Base-by-base conservation (phyloP, 768 basidiomycete genomes). In the Dioszegia crocea region DNA sequence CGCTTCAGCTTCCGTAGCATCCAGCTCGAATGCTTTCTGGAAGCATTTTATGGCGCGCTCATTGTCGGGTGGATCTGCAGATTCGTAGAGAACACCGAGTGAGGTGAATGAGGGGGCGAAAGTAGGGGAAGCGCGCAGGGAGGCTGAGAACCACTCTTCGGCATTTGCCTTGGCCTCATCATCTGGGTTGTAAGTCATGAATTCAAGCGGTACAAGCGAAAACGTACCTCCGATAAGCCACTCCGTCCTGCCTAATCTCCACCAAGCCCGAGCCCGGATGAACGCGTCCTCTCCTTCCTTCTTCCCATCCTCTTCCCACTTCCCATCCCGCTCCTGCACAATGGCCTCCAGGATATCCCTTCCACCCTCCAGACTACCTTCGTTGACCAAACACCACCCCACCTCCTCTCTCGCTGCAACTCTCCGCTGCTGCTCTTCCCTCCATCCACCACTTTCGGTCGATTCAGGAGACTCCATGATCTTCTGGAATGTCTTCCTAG, bases 21-120 rank as follows among this genome's bases (percentile, higher is more conserved):
- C 94, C 4, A 98, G 84, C 75, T 98, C 96, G 67, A 99, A 97
- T 0, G 94, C 96, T 70, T 94, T 97, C 69, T 98, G 92, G 77
- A 94, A 97, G 74, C 94, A 98, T 73, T 92, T 93, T 2, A 89
- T 87, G 0, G 94, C 88, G 36, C 93, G 85, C 5, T 84, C 83
- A 23, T 84, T 85, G 76, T 98, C 93, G 0, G 86, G 84, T 0
- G 91, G 90, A 11, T 80, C 77, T 3, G 83, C 79, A 57, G 79
- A 80, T 40, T 91, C 87, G 76, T 98, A 98, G 77, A 92, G 92
- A 46, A 89, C 80, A 6, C 96, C 96, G 2, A 99, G 83, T 0
- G 91, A 91, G 2, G 94, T 94, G 74, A 91, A 98, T 0, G 96
- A 86, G 1, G 96, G 88, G 0, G 94, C 91, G 73, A 86, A 96